phyloP scores from a whole-genome alignment of 176 grass and related monocot species.

The Carex scoparia region DNA sequence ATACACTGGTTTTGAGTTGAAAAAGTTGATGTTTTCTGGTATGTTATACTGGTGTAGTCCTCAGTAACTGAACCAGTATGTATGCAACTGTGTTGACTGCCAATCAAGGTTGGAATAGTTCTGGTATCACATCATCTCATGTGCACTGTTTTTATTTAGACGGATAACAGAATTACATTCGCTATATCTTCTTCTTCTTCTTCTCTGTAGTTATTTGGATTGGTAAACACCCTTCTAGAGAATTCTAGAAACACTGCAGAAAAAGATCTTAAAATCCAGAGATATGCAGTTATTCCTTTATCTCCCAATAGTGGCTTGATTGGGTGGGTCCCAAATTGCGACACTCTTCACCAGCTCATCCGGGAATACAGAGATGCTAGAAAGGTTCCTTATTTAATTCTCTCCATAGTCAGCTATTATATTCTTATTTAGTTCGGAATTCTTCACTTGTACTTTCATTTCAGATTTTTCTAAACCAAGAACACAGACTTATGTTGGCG shows the following conservation, averaged over 20 bases:
- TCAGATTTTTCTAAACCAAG: constrained; percentile 97
- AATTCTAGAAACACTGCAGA: constrained; percentile 88
- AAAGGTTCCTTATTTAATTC: constrained; percentile 49
- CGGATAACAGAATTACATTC: not conserved
- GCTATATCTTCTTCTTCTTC: not conserved
- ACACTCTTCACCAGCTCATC: constrained; percentile 88
- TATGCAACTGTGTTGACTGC: not conserved
- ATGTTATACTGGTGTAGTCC: not conserved
- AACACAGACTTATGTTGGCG: constrained; percentile 84
- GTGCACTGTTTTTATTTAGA: not conserved
- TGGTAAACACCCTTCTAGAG: constrained; percentile 94
- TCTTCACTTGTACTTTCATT: constrained; percentile 30
- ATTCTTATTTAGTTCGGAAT: constrained; percentile 26
- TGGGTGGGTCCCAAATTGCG: constrained; percentile 94
- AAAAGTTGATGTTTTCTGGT: not conserved
- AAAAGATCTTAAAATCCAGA: constrained; percentile 94
- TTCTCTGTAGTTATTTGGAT: constrained; percentile 72
- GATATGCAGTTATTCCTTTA: constrained; percentile 94
- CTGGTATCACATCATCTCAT: not conserved
- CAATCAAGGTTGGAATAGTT: not conserved
- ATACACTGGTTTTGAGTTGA: not conserved
- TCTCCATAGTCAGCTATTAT: not conserved
- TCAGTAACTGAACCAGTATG: not conserved
- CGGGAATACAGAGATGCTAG: constrained; percentile 95
- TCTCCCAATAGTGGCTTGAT: constrained; percentile 98